These are phyloP conservation scores for Tuber umbilicatum DNA, from an alignment of 495 filamentous ascomycete species.

Conservation along the genomic window DNA sequence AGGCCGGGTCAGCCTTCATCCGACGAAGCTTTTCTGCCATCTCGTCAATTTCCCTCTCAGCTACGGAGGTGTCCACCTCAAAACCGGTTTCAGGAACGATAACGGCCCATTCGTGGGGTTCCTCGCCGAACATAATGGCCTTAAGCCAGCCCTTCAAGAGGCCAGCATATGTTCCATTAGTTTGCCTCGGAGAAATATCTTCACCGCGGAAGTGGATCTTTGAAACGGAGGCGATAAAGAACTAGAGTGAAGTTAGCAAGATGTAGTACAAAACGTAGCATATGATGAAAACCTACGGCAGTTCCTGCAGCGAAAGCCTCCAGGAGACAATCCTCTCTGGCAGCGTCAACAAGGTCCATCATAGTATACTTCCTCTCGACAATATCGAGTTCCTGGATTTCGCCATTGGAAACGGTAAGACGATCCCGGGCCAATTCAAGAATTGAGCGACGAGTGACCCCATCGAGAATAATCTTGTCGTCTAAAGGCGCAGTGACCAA, in stretches of 20 bases:
- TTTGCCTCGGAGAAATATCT: slow-evolving; percentile 58
- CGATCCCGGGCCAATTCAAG: slow-evolving; percentile 64
- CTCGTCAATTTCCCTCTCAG: slow-evolving; percentile 29
- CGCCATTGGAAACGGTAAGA: slow-evolving; percentile 46
- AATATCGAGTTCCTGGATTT: slow-evolving; percentile 58
- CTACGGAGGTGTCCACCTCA: slow-evolving; percentile 7
- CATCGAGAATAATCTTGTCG: slow-evolving; percentile 74
- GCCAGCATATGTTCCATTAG: slow-evolving; percentile 56
- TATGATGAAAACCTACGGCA: slow-evolving; percentile 54
- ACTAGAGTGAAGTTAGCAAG: slow-evolving; percentile 46
- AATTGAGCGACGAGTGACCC: slow-evolving; percentile 71
- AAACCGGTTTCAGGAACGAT: slow-evolving; percentile 57
- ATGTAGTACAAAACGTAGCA: neutral
- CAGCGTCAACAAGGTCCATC: slow-evolving; percentile 64
- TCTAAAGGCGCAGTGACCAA: slow-evolving; percentile 76
- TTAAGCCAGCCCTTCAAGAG: slow-evolving; percentile 70
- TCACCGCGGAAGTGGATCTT: slow-evolving; percentile 64
- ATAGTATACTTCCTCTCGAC: slow-evolving; percentile 78
- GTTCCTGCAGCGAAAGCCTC: slow-evolving; percentile 86
- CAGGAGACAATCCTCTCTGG: slow-evolving; percentile 65
- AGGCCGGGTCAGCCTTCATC: slow-evolving; percentile 26
- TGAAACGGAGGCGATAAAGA: slow-evolving; percentile 70
- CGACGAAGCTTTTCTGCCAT: slow-evolving; percentile 32
- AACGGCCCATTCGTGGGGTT: slow-evolving; percentile 71
- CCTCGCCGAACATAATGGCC: slow-evolving; percentile 81